phyloP scores from a whole-genome alignment of 164 flowering plant genomes.

The Stephania cephalantha region DNA sequence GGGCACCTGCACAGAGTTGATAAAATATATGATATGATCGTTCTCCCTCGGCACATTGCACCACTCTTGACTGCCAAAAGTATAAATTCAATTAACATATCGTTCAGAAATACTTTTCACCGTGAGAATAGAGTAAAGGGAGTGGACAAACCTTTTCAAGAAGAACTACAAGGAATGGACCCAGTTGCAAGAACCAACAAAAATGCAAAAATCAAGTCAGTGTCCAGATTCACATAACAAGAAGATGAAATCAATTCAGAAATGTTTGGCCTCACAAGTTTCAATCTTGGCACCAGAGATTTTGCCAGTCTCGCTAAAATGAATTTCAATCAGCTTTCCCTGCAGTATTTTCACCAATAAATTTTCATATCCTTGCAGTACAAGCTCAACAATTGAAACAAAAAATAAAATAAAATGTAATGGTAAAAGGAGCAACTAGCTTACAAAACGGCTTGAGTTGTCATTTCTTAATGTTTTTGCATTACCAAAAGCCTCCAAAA shows the following conservation, averaged over 20 bases:
- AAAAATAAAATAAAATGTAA: background rate
- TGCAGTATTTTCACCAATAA: constrained; percentile 24
- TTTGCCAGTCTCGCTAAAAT: constrained; percentile 90
- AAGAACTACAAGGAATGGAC: constrained; percentile 47
- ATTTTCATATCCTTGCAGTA: background rate
- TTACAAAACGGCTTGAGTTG: constrained; percentile 99
- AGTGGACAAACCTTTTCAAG: constrained; percentile 78
- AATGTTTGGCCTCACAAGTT: constrained; percentile 66
- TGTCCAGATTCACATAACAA: constrained; percentile 3
- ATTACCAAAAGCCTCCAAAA: constrained; percentile 98
- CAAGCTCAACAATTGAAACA: background rate
- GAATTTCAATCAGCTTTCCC: constrained; percentile 98
- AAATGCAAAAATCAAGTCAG: constrained; percentile 25
- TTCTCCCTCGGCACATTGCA: constrained; percentile 91
- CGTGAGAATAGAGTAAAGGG: constrained; percentile 2
- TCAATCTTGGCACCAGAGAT: constrained; percentile 95
- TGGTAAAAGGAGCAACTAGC: constrained; percentile 21
- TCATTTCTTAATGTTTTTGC: constrained; percentile 95
- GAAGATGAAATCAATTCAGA: background rate
- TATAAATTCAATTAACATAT: constrained; percentile 15
- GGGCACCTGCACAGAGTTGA: constrained; percentile 96
- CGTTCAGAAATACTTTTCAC: background rate
- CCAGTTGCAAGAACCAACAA: constrained; percentile 18
- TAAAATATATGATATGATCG: constrained; percentile 95
- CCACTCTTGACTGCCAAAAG: constrained; percentile 87